These are phyloP conservation scores for Neurospora crassa DNA, from an alignment of 2,329 filamentous ascomycete genomes.

Conservation along the genomic window DNA sequence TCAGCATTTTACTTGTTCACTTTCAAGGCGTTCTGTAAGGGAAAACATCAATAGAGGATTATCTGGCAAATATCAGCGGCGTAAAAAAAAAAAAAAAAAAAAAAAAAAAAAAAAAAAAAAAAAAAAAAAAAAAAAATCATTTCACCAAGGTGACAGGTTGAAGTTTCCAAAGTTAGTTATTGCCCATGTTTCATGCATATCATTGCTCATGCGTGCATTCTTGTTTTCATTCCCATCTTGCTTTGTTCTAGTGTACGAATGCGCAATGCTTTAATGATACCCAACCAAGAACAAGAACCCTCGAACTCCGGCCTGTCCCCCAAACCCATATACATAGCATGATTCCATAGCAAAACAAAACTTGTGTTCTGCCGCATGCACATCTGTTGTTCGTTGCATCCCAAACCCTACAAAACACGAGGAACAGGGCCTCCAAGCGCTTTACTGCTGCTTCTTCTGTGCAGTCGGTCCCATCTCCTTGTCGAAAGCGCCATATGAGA, in stretches of 20 bases:
- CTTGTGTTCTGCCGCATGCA: background rate
- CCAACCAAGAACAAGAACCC: background rate
- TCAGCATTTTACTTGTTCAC: background rate
- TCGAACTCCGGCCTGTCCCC: background rate
- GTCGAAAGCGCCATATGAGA: conserved; percentile 90
- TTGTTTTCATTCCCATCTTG: background rate
- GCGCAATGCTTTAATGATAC: background rate
- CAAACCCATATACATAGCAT: background rate
- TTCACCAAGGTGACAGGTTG: background rate
- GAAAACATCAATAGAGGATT: background rate
- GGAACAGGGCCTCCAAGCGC: background rate
- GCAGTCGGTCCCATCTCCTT: conserved; percentile 88
- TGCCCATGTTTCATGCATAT: background rate
- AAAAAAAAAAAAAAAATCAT: background rate
- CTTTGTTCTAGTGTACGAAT: background rate
- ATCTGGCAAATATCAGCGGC: background rate
- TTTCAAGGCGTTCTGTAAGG: background rate
- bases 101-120: background rate
- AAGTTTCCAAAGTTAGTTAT: background rate
- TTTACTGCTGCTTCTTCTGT: conserved; percentile 62
- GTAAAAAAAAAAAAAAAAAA: background rate
- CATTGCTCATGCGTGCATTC: background rate
- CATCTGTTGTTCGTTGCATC: background rate
- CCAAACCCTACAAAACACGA: background rate
- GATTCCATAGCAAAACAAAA: background rate